Percentiles rank a stretch among this genome's conserved stretches.
Conservation (phyloP, 2,329 filamentous ascomycete species). For the Paecilomyces formosus region DNA sequence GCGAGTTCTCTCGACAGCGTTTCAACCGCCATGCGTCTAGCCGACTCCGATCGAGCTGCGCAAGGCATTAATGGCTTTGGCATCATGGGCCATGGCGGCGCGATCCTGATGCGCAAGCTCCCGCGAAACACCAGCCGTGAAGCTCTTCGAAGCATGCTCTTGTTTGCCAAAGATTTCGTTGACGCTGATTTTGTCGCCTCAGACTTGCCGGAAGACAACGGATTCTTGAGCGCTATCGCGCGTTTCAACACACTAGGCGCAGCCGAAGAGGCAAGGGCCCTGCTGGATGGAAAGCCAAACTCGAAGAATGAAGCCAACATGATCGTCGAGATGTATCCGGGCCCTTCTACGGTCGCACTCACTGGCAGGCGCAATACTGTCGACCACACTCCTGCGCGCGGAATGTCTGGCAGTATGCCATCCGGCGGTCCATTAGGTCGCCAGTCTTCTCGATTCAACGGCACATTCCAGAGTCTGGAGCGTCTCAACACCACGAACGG, state of each 20-base stretch:
- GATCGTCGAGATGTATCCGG: constrained; percentile 46
- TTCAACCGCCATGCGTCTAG: constrained; percentile 25
- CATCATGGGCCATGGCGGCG: constrained; percentile 23
- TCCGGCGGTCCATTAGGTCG: constrained; percentile 38
- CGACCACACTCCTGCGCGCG: constrained; percentile 37
- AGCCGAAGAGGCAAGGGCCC: constrained; percentile 52
- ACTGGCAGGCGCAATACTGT: constrained; percentile 45
- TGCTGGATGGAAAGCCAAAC: constrained; percentile 56
- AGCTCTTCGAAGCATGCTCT: constrained; percentile 53
- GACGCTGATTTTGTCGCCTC: constrained; percentile 51
- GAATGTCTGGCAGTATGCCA: constrained; percentile 23
- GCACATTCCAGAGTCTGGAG: constrained; percentile 53
- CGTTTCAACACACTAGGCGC: constrained; percentile 50
- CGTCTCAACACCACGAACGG: constrained; percentile 44
- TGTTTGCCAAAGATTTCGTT: constrained; percentile 58
- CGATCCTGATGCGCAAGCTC: constrained; percentile 53
- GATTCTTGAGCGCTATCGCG: constrained; percentile 52
- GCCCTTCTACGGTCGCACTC: constrained; percentile 23
- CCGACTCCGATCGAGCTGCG: constrained; percentile 26
- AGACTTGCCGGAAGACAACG: constrained; percentile 49
- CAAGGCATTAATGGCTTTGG: constrained; percentile 29
- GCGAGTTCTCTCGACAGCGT: constrained; percentile 28
- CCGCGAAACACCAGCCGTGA: constrained; percentile 53
- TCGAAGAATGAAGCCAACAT: constrained; percentile 54
- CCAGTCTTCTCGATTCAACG: constrained; percentile 54